Evolutionary conservation across 106 monocot species (phyloP).

Genomic region (Dactylorhiza incarnata): DNA sequence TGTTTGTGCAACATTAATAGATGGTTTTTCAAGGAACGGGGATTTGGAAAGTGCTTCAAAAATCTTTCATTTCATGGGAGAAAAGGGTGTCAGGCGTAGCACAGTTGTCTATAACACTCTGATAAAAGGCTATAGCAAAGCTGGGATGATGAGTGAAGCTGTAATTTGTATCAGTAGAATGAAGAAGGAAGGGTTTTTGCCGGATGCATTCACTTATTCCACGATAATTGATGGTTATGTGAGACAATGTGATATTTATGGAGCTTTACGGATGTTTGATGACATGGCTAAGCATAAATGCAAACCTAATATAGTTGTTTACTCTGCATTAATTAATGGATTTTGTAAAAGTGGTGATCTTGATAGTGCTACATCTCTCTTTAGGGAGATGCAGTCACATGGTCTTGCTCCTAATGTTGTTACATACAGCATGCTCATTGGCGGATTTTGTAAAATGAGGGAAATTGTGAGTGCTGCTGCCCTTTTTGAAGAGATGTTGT

Average conservation of each 20-base stretch:
- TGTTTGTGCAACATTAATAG: constrained; percentile 69
- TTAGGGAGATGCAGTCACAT: constrained; percentile 42
- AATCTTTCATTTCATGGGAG: constrained; percentile 56
- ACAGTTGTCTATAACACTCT: constrained; percentile 77
- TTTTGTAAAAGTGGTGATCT: constrained; percentile 50
- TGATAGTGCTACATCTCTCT: constrained; percentile 32
- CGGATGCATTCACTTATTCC: constrained; percentile 72
- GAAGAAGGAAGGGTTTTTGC: constrained; percentile 39
- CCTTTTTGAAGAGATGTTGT: constrained; percentile 72
- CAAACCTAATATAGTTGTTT: constrained; percentile 74
- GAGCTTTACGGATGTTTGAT: constrained; percentile 48
- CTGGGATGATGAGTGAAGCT: constrained; percentile 55
- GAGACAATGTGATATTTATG: constrained; percentile 44
- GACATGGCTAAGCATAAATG: constrained; percentile 62
- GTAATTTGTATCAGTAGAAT: constrained; percentile 33
- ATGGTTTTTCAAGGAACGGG: constrained; percentile 75
- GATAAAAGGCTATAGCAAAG: constrained; percentile 79
- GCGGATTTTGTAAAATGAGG: constrained; percentile 41
- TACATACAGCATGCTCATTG: constrained; percentile 66
- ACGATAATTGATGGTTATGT: constrained; percentile 76
- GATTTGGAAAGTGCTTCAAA: constrained; percentile 59
- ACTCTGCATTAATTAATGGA: constrained; percentile 62
- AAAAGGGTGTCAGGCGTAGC: constrained; percentile 34
- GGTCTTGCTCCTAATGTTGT: constrained; percentile 72
- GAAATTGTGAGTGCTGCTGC: constrained; percentile 23